Base-by-base conservation (phyloP, 2,329 filamentous ascomycete genomes). In the Lachnellula occidentalis region DNA sequence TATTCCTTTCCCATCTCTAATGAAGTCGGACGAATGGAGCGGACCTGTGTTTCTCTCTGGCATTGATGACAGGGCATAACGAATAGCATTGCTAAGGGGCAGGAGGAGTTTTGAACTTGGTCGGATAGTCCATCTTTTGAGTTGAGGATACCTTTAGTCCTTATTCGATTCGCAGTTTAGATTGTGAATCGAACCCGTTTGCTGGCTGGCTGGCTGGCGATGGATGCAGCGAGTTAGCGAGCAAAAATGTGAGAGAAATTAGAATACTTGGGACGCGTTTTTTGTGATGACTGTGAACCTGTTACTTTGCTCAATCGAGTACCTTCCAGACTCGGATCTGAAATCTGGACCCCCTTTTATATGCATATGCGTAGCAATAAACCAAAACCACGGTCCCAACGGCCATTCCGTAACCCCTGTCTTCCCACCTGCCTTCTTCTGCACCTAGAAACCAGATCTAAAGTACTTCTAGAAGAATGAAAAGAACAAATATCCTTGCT, bases 41-140 rank as follows among this genome's bases (percentile, higher is more conserved):
- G 27, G 27, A 9, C 37, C 15, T 41, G 37, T 41, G 15, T 41
- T 41, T 19, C 15, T 41, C 37, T n/a, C 17, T 41, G 6, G 37
- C 8, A 15, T n/a, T 41, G n/a, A n/a, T 43, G 41, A 12, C 22
- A 22, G 6, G 47, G 47, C 50, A 53, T 43, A 45, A 41, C 42
- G 50, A 52, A 57, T 53, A 58, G 58, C 60, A 64, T 64, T 64
- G 57, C 58, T 59, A 53, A 42, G 55, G 60, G 54, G 57, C 55
- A 50, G 54, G 58, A 56, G 58, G 57, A 59, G 60, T 62, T 61
- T 45, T 12, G 41, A 21, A 19, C 17, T 19, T 43, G 41, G 12
- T 39, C 36, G 3, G 14, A 39, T 39, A 17, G n/a, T 39, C n/a
- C 15, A 39, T 31, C 9, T 31, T 15, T 39, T 39, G 36, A 17